phyloP scores from a whole-genome alignment of 2,329 filamentous ascomycete genomes.

The Ustulina deusta region DNA sequence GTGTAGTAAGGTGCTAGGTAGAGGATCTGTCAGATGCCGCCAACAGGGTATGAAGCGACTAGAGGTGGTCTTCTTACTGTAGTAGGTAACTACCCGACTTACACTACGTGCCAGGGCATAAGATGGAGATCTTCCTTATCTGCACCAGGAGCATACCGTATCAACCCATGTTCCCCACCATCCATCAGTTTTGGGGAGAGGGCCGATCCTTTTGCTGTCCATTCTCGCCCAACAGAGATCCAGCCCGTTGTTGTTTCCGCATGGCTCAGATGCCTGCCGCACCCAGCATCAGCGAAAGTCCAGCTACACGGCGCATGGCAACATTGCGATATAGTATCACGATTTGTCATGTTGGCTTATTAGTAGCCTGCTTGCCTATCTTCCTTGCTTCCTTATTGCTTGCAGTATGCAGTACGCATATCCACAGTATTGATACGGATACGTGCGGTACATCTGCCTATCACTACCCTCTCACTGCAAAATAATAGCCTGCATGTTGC shows the following conservation, averaged over 20 bases:
- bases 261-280: slow-evolving; percentile 18
- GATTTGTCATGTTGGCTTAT: slow-evolving; percentile 27
- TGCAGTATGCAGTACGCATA: slow-evolving; percentile 3
- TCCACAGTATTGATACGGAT: slow-evolving; percentile 1
- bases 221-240: not conserved
- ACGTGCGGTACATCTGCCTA: slow-evolving; percentile 21
- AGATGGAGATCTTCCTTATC: slow-evolving; percentile 33
- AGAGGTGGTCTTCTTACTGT: slow-evolving; percentile 11
- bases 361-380: not conserved
- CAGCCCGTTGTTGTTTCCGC: not conserved
- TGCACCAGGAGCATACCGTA: not conserved
- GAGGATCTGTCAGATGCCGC: slow-evolving; percentile 32
- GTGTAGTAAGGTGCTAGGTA: slow-evolving; percentile 33
- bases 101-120: not conserved
- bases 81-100: not conserved
- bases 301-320: slow-evolving; percentile 19
- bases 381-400: slow-evolving; percentile 1
- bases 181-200: not conserved
- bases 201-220: not conserved
- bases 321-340: slow-evolving; percentile 9
- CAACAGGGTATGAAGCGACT: slow-evolving; percentile 14
- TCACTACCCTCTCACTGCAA: not conserved
- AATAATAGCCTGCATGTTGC: slow-evolving; percentile 15
- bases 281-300: not conserved
- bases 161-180: slow-evolving; percentile 9